Percentiles rank a stretch among this genome's conserved stretches.
These are phyloP conservation scores for Hypoxylon sp. DNA, from an alignment of 2,329 filamentous ascomycete species.

Conservation along the genomic window DNA sequence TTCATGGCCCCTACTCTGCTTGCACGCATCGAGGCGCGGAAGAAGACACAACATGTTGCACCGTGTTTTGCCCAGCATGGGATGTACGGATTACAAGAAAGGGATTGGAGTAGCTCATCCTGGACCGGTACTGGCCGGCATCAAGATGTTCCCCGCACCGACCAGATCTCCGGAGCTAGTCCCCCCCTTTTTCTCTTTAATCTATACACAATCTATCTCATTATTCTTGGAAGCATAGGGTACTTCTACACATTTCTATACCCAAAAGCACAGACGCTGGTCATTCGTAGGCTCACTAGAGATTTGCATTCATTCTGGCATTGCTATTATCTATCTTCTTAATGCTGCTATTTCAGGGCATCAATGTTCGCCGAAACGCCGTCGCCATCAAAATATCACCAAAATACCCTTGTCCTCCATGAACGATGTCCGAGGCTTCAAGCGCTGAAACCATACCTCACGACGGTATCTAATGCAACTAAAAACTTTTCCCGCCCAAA, in stretches of 20 bases:
- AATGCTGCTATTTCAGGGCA: not conserved
- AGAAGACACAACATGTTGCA: no score
- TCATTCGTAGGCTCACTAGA: not conserved
- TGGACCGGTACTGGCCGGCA: not conserved
- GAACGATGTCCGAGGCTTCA: constrained; percentile 4
- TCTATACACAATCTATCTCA: not conserved
- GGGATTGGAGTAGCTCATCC: not conserved
- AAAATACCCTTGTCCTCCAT: no score
- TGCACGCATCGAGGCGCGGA: no score
- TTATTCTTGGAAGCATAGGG: no score
- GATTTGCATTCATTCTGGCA: not conserved
- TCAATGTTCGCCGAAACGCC: constrained; percentile 23
- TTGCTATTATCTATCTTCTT: not conserved
- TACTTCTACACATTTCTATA: no score
- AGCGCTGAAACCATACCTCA: constrained; percentile 7
- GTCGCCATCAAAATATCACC: constrained; percentile 26
- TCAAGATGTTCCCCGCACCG: constrained; percentile 4
- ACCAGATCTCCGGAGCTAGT: not conserved
- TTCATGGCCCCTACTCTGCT: no score
- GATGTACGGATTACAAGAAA: not conserved
- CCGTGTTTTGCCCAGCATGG: no score
- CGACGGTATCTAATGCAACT: constrained; percentile 1
- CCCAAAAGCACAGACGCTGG: not conserved
- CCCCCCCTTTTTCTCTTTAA: not conserved
- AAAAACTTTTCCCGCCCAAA: not conserved